Conservation (phyloP, 202 grass and related monocot genomes). For the Musa balbisiana region DNA sequence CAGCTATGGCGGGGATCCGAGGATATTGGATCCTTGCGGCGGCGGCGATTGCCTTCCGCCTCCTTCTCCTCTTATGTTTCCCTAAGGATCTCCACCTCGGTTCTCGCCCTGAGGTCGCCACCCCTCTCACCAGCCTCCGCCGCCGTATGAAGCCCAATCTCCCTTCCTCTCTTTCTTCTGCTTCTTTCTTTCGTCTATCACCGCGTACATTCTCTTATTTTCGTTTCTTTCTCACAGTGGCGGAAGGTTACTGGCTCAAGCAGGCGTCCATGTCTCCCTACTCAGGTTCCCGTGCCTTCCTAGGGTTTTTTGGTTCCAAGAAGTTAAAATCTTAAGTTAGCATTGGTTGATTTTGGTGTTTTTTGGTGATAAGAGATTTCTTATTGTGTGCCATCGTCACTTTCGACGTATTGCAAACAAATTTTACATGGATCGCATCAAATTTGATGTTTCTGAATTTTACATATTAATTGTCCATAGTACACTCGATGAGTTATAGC, state of each 20-base stretch:
- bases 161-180: not conserved
- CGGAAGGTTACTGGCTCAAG: slow-evolving; percentile 98
- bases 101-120: slow-evolving; percentile 82
- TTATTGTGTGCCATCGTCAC: no score
- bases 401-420: not conserved
- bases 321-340: no score
- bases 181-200: not conserved
- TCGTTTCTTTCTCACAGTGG: slow-evolving; percentile 36
- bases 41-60: slow-evolving; percentile 62
- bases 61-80: slow-evolving; percentile 64
- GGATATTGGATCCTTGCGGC: slow-evolving; percentile 51
- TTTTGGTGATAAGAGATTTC: no score
- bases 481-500: no score
- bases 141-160: slow-evolving; percentile 44
- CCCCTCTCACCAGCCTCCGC: slow-evolving; percentile 80
- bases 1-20: slow-evolving; percentile 46
- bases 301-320: not conserved
- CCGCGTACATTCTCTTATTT: not conserved
- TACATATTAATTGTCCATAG: no score
- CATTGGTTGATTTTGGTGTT: no score
- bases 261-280: slow-evolving; percentile 79
- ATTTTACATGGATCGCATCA: no score
- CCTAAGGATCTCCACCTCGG: slow-evolving; percentile 69
- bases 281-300: slow-evolving; percentile 34
- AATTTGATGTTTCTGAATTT: no score